Evolutionary conservation across 2,329 filamentous ascomycete species (phyloP).

Genomic region (Periglandula ipomoeae): DNA sequence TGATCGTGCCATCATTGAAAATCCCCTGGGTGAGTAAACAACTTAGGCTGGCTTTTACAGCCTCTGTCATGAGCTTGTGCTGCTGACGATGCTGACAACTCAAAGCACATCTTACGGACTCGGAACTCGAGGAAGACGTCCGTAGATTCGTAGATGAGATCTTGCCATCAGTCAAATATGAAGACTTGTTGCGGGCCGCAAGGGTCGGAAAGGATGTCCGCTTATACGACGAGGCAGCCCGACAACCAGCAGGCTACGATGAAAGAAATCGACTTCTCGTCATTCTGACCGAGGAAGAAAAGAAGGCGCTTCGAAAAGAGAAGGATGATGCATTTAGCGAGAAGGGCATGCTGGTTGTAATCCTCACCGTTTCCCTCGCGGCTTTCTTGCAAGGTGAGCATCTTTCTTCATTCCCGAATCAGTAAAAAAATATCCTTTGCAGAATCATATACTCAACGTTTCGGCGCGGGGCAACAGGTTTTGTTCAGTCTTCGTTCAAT

Average conservation of each 20-base stretch:
- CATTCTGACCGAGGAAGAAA: slow-evolving; percentile 25
- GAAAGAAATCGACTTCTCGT: slow-evolving; percentile 19
- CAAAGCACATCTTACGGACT: slow-evolving; percentile 27
- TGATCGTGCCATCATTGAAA: slow-evolving; percentile 27
- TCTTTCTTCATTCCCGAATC: not conserved
- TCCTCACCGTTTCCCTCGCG: slow-evolving; percentile 33
- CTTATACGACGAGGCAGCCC: slow-evolving; percentile 28
- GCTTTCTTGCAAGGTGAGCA: slow-evolving; percentile 29
- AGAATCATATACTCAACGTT: not conserved
- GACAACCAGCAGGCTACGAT: slow-evolving; percentile 12
- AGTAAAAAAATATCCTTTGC: not conserved
- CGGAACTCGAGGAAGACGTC: slow-evolving; percentile 28
- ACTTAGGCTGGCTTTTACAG: not conserved
- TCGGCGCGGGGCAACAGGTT: slow-evolving; percentile 20
- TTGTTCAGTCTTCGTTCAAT: slow-evolving; percentile 35
- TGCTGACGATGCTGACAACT: too few species aligned
- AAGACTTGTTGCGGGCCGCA: slow-evolving; percentile 27
- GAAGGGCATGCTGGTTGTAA: slow-evolving; percentile 28
- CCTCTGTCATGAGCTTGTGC: too few species aligned
- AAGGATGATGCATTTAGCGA: slow-evolving; percentile 30
- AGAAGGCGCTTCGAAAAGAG: slow-evolving; percentile 26
- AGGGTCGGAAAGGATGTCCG: slow-evolving; percentile 31
- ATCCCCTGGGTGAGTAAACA: slow-evolving; percentile 20
- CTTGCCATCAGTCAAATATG: slow-evolving; percentile 20
- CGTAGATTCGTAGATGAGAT: slow-evolving; percentile 19